Conservation (phyloP, 139 green algal species). For the Coelastrella sp. region DNA sequence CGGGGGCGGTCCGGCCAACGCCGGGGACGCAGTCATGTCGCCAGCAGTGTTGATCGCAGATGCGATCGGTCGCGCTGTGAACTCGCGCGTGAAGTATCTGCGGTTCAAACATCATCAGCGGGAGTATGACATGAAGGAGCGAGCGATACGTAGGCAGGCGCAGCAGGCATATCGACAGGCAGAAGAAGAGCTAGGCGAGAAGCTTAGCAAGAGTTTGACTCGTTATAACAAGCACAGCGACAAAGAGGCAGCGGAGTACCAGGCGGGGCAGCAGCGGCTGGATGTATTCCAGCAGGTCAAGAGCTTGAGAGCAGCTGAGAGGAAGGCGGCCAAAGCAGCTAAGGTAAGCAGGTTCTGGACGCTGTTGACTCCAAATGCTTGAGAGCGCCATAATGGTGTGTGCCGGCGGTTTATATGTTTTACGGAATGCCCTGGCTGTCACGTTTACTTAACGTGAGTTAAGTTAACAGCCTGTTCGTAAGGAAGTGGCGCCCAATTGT, state of each 20-base stretch:
- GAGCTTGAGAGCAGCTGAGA: background rate
- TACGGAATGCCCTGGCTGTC: too few species aligned
- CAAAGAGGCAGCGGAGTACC: slow-evolving; percentile 7
- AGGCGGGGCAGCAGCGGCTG: slow-evolving; percentile 7
- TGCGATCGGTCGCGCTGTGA: slow-evolving; percentile 17
- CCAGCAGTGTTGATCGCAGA: slow-evolving; percentile 1
- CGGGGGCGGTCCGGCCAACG: background rate
- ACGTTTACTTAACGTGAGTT: too few species aligned
- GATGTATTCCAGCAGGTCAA: background rate
- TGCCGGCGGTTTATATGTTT: too few species aligned
- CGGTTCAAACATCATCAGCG: slow-evolving; percentile 5
- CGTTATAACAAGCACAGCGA: slow-evolving; percentile 6
- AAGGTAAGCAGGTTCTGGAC: background rate
- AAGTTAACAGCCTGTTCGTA: too few species aligned
- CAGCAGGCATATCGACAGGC: background rate
- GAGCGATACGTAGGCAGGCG: background rate
- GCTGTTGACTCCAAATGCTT: background rate
- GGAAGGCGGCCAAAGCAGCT: slow-evolving; percentile 2
- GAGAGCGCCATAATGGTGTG: too few species aligned
- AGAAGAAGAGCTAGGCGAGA: background rate
- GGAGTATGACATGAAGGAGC: background rate
- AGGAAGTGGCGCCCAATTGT: too few species aligned
- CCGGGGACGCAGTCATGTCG: background rate
- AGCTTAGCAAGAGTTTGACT: background rate
- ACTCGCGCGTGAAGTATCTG: slow-evolving; percentile 24